phyloP scores from a whole-genome alignment of 352 stramenopile species.

The Phytophthora syringae region DNA sequence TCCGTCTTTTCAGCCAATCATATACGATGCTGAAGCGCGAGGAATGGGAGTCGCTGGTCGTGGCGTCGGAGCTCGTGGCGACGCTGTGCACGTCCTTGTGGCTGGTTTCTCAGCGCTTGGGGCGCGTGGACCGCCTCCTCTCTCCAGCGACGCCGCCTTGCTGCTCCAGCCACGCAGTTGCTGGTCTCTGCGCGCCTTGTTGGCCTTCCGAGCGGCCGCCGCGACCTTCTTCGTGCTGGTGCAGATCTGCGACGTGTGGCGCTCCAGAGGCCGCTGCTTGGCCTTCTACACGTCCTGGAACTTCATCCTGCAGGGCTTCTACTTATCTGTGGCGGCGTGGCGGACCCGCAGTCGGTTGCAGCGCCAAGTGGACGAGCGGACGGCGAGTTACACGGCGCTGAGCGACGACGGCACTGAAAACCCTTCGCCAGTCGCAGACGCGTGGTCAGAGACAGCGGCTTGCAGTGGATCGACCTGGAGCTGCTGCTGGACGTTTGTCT shows the following conservation, averaged over 20 bases:
- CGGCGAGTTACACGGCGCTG: constrained; percentile 44
- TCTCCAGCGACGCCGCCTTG: constrained; percentile 29
- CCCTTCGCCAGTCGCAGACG: constrained; percentile 17
- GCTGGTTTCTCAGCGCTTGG: constrained; percentile 47
- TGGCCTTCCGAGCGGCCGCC: constrained; percentile 45
- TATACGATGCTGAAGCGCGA: constrained; percentile 16
- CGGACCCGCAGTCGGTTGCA: constrained; percentile 39
- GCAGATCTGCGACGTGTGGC: constrained; percentile 66
- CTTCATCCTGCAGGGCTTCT: constrained; percentile 73
- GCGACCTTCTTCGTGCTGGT: constrained; percentile 61
- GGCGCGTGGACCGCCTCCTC: constrained; percentile 41
- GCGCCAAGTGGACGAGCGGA: constrained; percentile 24
- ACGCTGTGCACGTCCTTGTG: constrained; percentile 54
- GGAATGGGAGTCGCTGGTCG: constrained; percentile 62
- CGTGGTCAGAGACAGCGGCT: constrained; percentile 19
- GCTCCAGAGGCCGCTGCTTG: constrained; percentile 55
- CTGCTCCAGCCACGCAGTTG: constrained; percentile 52
- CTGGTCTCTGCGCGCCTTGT: constrained; percentile 50
- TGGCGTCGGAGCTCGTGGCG: constrained; percentile 52
- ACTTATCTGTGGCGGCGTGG: constrained; percentile 52
- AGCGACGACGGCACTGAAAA: constrained; percentile 40
- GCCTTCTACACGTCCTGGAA: constrained; percentile 90
- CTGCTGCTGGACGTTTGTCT: constrained; percentile 77
- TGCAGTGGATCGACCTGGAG: constrained; percentile 65
- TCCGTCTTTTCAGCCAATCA: constrained; percentile 12